phyloP scores from a whole-genome alignment of 768 basidiomycete species.

The Vishniacozyma victoriae region DNA sequence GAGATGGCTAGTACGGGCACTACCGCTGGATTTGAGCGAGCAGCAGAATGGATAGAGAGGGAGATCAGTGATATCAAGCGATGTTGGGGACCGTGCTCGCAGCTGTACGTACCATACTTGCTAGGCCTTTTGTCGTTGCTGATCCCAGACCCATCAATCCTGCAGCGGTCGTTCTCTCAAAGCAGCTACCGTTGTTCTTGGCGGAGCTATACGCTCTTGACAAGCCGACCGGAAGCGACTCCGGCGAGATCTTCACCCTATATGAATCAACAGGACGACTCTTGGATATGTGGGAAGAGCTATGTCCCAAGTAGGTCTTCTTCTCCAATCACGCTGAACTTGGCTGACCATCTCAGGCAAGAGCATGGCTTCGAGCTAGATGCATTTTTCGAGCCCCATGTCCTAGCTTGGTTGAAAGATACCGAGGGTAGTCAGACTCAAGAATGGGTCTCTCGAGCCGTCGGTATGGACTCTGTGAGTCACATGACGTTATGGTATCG shows the following conservation, averaged over 20 bases:
- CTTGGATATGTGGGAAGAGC: conserved; percentile 36
- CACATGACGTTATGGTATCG: not conserved
- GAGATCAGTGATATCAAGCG: conserved; percentile 27
- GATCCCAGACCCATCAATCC: conserved; percentile 29
- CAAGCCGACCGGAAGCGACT: conserved; percentile 24
- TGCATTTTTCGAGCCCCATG: conserved; percentile 46
- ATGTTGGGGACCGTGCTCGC: conserved; percentile 35
- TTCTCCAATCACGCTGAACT: not conserved
- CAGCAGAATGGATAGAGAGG: conserved; percentile 41
- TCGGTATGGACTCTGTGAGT: conserved; percentile 45
- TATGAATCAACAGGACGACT: conserved; percentile 39
- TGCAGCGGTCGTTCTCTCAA: conserved; percentile 40
- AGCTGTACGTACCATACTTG: too few species aligned
- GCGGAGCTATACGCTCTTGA: conserved; percentile 44
- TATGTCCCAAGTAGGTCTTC: conserved; percentile 33
- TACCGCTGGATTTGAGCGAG: conserved; percentile 28
- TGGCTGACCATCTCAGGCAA: conserved; percentile 17
- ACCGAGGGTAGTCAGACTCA: conserved; percentile 38
- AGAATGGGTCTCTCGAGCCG: conserved; percentile 44
- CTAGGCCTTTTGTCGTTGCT: too few species aligned
- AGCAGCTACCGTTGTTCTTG: conserved; percentile 44
- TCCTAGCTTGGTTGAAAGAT: conserved; percentile 41
- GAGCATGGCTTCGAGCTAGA: conserved; percentile 44
- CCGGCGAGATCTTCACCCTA: conserved; percentile 40
- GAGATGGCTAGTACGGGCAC: conserved; percentile 30